Evolutionary conservation across 2,329 filamentous ascomycete genomes (phyloP).

Genomic region (Fusarium subtropicale): DNA sequence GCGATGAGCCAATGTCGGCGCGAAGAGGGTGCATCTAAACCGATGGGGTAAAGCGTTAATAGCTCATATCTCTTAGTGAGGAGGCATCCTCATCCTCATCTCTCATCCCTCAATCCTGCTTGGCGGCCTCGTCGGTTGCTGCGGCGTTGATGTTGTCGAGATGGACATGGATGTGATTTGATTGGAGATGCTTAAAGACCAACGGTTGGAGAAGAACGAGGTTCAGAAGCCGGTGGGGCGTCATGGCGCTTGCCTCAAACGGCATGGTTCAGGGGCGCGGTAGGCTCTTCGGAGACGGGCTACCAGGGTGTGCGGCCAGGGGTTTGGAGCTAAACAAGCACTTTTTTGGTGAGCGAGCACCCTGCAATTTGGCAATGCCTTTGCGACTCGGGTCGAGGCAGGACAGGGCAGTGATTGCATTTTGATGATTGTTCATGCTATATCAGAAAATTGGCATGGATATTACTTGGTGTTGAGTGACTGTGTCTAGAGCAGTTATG

Average conservation of each 20-base stretch:
- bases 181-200: conserved; percentile 32
- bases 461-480: background rate
- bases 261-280: conserved; percentile 42
- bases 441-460: conserved; percentile 5
- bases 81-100: conserved; percentile 5
- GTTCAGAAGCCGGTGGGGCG: conserved; percentile 38
- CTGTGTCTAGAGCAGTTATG: background rate
- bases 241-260: conserved; percentile 25
- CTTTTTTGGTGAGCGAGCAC: conserved; percentile 21
- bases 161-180: conserved; percentile 30
- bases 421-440: conserved; percentile 29
- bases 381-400: background rate
- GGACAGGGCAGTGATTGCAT: background rate
- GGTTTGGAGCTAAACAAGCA: conserved; percentile 24
- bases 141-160: conserved; percentile 29
- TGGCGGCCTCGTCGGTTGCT: conserved; percentile 25
- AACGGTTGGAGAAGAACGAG: conserved; percentile 33
- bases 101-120: conserved; percentile 22
- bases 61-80: conserved; percentile 3
- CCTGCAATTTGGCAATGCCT: conserved; percentile 37
- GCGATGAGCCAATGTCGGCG: conserved; percentile 17
- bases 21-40: conserved; percentile 7
- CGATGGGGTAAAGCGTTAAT: conserved; percentile 6
- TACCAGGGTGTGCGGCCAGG: conserved; percentile 15
- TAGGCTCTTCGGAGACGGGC: conserved; percentile 10